Evolutionary conservation across 768 basidiomycete species (phyloP).

Genomic region (Lentinus tigrinus): DNA sequence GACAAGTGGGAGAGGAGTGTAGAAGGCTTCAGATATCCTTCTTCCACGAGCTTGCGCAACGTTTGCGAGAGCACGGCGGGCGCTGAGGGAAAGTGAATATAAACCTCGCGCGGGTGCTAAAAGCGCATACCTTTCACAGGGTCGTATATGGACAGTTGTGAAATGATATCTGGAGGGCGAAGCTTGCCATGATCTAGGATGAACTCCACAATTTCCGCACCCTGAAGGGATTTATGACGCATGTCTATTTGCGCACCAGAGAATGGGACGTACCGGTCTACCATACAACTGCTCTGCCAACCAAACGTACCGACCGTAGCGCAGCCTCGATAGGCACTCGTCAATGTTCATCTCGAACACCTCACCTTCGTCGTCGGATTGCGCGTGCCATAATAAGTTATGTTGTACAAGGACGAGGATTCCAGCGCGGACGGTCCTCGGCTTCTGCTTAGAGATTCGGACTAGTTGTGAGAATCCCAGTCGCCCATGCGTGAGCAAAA

Average conservation of each 20-base stretch:
- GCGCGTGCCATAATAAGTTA: slow-evolving; percentile 85
- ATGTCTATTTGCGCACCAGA: not conserved
- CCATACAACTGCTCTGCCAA: slow-evolving; percentile 73
- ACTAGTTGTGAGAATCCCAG: slow-evolving; percentile 68
- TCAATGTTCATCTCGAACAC: slow-evolving; percentile 80
- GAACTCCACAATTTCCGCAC: slow-evolving; percentile 69
- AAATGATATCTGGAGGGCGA: slow-evolving; percentile 67
- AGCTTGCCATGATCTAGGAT: slow-evolving; percentile 87
- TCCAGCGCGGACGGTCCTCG: slow-evolving; percentile 65
- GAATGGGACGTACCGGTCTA: slow-evolving; percentile 51
- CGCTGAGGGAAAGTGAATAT: slow-evolving; percentile 15
- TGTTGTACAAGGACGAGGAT: slow-evolving; percentile 86
- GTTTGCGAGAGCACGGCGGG: slow-evolving; percentile 53
- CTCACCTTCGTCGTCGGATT: slow-evolving; percentile 67
- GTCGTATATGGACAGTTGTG: slow-evolving; percentile 49
- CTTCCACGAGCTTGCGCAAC: slow-evolving; percentile 68
- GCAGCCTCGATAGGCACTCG: slow-evolving; percentile 77
- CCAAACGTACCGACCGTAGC: slow-evolving; percentile 83
- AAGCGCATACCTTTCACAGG: slow-evolving; percentile 28
- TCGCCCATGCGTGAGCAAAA: slow-evolving; percentile 79
- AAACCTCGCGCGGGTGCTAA: not conserved
- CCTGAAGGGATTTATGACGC: slow-evolving; percentile 42
- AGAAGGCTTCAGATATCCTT: slow-evolving; percentile 76
- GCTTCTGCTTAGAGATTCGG: slow-evolving; percentile 66
- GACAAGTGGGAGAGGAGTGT: slow-evolving; percentile 77